These are phyloP conservation scores for Teratosphaeria nubilosa DNA, from an alignment of 2,329 filamentous ascomycete species.

Conservation along the genomic window DNA sequence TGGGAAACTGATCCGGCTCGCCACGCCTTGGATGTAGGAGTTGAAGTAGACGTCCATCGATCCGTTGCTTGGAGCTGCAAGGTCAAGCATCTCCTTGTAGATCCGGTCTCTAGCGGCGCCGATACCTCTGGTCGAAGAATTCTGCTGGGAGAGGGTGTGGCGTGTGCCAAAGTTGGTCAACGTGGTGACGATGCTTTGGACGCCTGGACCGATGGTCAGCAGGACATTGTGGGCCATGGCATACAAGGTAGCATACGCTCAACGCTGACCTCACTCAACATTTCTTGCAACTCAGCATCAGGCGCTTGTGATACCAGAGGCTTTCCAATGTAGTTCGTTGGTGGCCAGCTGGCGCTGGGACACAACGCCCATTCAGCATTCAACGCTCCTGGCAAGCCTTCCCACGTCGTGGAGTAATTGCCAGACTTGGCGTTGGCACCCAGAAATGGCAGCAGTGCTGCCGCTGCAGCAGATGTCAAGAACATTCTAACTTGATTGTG, in stretches of 20 bases:
- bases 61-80: constrained; percentile 40
- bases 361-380: constrained; percentile 10
- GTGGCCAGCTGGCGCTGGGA: constrained; percentile 30
- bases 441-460: not conserved
- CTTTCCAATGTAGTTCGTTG: constrained; percentile 25
- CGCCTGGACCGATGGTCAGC: constrained; percentile 12
- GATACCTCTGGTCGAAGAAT: constrained; percentile 42
- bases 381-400: not conserved
- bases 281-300: constrained; percentile 28
- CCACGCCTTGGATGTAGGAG: constrained; percentile 42
- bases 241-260: constrained; percentile 17
- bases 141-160: constrained; percentile 46
- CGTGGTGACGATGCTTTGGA: constrained; percentile 43
- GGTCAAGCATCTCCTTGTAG: constrained; percentile 38
- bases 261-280: constrained; percentile 32
- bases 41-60: constrained; percentile 41
- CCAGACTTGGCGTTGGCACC: not conserved
- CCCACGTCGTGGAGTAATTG: not conserved
- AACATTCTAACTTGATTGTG: not conserved
- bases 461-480: not conserved
- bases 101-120: constrained; percentile 50
- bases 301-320: constrained; percentile 33
- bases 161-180: constrained; percentile 48
- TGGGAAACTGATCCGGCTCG: constrained; percentile 39
- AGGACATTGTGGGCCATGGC: not conserved